Percentiles rank a stretch among this genome's conserved stretches.
phyloP scores from a whole-genome alignment of 352 stramenopile genomes.

The Globisporangium acanthophoron region DNA sequence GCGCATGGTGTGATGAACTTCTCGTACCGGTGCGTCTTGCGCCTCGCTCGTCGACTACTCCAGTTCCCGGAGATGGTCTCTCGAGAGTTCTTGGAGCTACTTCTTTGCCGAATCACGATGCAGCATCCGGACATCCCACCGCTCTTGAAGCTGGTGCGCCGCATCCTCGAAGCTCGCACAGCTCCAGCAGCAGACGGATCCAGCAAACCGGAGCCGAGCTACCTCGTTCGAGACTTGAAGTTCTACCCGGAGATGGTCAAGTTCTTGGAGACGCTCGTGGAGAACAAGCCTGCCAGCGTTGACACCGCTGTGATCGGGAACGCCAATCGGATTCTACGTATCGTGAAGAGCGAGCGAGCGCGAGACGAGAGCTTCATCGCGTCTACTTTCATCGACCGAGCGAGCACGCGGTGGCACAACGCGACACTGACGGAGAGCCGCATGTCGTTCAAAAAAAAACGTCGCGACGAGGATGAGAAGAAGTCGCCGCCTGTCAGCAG shows the following conservation, averaged over 20 bases:
- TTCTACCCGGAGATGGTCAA: conserved; percentile 61
- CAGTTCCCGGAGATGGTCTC: conserved; percentile 65
- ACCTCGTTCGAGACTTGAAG: conserved; percentile 56
- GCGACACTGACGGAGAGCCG: conserved; percentile 47
- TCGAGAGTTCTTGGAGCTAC: conserved; percentile 62
- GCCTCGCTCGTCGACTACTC: conserved; percentile 53
- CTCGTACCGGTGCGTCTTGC: conserved; percentile 59
- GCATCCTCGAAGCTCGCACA: conserved; percentile 56
- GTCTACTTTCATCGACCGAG: conserved; percentile 62
- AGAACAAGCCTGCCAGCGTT: conserved; percentile 31
- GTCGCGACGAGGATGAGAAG: conserved; percentile 3
- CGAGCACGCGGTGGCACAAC: conserved; percentile 57
- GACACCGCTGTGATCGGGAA: conserved; percentile 61
- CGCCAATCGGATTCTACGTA: conserved; percentile 66
- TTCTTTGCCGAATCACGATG: conserved; percentile 66
- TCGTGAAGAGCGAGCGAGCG: conserved; percentile 53
- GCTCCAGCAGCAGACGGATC: conserved; percentile 21
- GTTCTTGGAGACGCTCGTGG: conserved; percentile 44
- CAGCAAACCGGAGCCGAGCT: conserved; percentile 30
- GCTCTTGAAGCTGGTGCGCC: conserved; percentile 68
- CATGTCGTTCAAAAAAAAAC: conserved; percentile 14
- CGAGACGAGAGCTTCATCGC: conserved; percentile 41
- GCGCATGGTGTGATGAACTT: conserved; percentile 63
- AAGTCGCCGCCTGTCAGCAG: not conserved
- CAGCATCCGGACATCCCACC: conserved; percentile 65